phyloP scores from a whole-genome alignment of 106 monocot species.

The Dendrobium nobile region DNA sequence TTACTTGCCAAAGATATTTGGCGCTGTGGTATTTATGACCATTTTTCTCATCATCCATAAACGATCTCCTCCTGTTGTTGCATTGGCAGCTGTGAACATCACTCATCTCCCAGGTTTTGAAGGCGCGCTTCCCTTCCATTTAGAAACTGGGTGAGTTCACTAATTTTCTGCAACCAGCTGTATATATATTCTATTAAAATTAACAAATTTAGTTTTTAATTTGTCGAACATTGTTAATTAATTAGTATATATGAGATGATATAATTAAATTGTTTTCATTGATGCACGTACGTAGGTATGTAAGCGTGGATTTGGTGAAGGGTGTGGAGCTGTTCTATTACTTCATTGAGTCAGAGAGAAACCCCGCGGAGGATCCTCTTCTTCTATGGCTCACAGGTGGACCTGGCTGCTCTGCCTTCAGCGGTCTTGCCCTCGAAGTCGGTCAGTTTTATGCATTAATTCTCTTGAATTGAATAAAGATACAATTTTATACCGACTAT shows the following conservation, averaged over 20 bases:
- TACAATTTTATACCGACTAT: too few species aligned
- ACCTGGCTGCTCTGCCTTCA: constrained; percentile 46
- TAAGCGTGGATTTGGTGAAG: constrained; percentile 33
- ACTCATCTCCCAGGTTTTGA: constrained; percentile 42
- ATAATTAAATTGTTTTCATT: neutral
- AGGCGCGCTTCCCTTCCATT: constrained; percentile 41
- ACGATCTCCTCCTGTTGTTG: neutral
- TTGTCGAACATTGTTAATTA: neutral
- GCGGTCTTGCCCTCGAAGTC: constrained; percentile 25
- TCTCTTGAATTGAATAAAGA: too few species aligned
- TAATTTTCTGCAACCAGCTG: neutral
- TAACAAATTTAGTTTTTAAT: too few species aligned
- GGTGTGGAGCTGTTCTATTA: constrained; percentile 47
- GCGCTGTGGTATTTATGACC: too few species aligned
- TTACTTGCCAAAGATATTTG: too few species aligned
- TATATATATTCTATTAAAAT: too few species aligned
- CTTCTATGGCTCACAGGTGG: constrained; percentile 58
- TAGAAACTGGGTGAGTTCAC: constrained; percentile 46
- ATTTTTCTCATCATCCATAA: too few species aligned
- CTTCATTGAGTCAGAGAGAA: constrained; percentile 40
- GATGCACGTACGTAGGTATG: constrained; percentile 24
- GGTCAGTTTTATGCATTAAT: constrained; percentile 6
- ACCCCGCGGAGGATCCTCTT: constrained; percentile 37
- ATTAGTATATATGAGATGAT: neutral
- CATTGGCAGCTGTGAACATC: constrained; percentile 5